Evolutionary conservation across 1,284 basidiomycete species (phyloP).

Genomic region (Takashimella tepidaria): DNA sequence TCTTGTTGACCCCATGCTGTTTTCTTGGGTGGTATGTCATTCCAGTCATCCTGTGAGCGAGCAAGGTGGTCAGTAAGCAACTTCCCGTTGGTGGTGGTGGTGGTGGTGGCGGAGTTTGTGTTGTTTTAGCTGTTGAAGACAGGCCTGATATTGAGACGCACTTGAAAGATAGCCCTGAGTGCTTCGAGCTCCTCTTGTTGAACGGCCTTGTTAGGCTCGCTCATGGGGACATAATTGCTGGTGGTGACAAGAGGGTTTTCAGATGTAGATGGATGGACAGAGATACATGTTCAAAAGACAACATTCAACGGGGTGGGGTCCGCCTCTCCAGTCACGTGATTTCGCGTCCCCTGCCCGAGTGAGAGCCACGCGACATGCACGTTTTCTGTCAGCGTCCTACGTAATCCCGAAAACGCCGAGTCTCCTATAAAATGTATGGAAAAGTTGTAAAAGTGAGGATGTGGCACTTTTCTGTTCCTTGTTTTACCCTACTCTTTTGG

Average conservation of each 20-base stretch:
- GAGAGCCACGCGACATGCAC: not conserved
- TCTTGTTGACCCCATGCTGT: conserved; percentile 45
- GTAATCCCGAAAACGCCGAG: not conserved
- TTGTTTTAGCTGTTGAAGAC: too few species aligned
- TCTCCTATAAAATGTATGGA: too few species aligned
- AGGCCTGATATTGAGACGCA: too few species aligned
- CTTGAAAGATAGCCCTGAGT: conserved; percentile 41
- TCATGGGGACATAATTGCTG: conserved; percentile 27
- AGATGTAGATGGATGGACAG: too few species aligned
- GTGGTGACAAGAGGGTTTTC: too few species aligned
- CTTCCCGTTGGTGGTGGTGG: not conserved
- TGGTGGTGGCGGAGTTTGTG: too few species aligned
- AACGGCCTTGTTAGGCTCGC: conserved; percentile 35
- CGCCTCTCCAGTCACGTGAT: not conserved
- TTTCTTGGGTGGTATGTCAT: conserved; percentile 38
- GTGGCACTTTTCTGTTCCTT: not conserved
- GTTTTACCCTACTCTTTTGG: too few species aligned
- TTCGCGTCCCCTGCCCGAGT: not conserved
- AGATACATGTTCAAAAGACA: too few species aligned
- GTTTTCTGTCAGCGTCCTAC: too few species aligned
- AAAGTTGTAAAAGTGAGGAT: not conserved
- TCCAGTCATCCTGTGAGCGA: conserved; percentile 40
- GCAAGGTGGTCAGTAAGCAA: not conserved
- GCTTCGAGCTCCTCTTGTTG: conserved; percentile 45
- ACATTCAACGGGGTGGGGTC: too few species aligned